These are phyloP conservation scores for Tulasnella sp. DNA, from an alignment of 768 basidiomycete species.

Conservation along the genomic window DNA sequence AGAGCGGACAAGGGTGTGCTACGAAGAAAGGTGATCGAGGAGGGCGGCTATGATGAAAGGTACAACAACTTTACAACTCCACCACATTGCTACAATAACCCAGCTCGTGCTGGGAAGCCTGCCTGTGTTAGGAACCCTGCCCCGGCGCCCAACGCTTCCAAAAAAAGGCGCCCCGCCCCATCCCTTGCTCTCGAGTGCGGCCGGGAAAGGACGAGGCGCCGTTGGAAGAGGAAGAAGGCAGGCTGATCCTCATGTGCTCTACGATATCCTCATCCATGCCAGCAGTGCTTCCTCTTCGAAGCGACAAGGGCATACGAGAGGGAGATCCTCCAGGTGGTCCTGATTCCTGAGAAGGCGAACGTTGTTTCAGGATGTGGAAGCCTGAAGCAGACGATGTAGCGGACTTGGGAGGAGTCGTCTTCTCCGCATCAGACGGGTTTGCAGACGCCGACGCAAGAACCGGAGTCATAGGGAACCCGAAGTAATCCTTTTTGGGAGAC, in stretches of 20 bases:
- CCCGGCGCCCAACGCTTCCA: slow-evolving; percentile 8
- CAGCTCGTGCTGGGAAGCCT: not conserved
- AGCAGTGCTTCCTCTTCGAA: not conserved
- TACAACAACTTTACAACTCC: not conserved
- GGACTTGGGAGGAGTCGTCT: not conserved
- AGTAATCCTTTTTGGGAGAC: slow-evolving; percentile 11
- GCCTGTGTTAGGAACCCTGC: not conserved
- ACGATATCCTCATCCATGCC: not conserved
- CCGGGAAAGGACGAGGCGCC: not conserved
- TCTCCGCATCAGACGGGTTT: not conserved
- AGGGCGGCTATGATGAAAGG: not conserved
- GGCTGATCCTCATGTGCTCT: not conserved
- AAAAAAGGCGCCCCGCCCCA: slow-evolving; percentile 14
- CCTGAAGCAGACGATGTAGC: not conserved
- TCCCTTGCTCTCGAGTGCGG: slow-evolving; percentile 8
- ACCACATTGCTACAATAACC: not conserved
- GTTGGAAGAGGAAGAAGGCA: not conserved
- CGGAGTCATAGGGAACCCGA: slow-evolving; percentile 2
- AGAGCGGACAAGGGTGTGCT: not conserved
- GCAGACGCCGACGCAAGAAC: not conserved
- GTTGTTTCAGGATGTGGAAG: not conserved
- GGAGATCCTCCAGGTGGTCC: not conserved
- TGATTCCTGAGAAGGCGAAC: not conserved
- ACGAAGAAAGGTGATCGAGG: not conserved
- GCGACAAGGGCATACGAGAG: not conserved